These are phyloP conservation scores for Trifolium subterraneum DNA, from an alignment of 306 rosid genomes.

Conservation along the genomic window DNA sequence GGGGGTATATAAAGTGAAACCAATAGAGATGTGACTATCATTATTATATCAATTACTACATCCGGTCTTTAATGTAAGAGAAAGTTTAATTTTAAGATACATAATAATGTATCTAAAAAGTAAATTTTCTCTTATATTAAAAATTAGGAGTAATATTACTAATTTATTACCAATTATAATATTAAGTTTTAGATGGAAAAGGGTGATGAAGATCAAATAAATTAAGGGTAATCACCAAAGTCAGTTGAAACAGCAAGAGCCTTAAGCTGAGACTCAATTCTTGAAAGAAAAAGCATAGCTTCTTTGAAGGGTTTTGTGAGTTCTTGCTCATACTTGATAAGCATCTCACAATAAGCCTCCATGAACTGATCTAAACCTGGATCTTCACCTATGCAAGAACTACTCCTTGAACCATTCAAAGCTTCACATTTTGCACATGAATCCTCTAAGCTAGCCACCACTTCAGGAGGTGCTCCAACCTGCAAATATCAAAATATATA, in stretches of 20 bases:
- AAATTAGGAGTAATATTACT: too few species aligned
- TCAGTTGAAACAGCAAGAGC: conserved; percentile 69
- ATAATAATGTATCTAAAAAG: too few species aligned
- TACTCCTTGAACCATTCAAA: conserved; percentile 22
- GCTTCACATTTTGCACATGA: conserved; percentile 57
- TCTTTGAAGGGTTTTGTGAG: conserved; percentile 92
- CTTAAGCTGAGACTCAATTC: conserved; percentile 83
- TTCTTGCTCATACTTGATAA: conserved; percentile 89
- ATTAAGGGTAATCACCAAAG: conserved; percentile 54
- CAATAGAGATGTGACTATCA: neutral
- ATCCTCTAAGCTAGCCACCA: conserved; percentile 82
- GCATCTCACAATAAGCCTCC: conserved; percentile 99
- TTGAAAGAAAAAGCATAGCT: conserved; percentile 86
- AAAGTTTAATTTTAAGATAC: too few species aligned
- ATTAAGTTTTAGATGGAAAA: neutral
- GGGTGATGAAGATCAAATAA: conserved; percentile 8
- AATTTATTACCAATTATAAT: too few species aligned
- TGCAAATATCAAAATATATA: conserved; percentile 26
- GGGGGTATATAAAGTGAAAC: neutral
- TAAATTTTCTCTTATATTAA: too few species aligned
- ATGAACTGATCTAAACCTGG: conserved; percentile 91
- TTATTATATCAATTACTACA: neutral
- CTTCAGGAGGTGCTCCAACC: conserved; percentile 98
- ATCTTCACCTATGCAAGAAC: conserved; percentile 53
- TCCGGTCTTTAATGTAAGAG: too few species aligned